Base-by-base conservation (phyloP, 2,329 filamentous ascomycete species). In the Cadophora malorum region DNA sequence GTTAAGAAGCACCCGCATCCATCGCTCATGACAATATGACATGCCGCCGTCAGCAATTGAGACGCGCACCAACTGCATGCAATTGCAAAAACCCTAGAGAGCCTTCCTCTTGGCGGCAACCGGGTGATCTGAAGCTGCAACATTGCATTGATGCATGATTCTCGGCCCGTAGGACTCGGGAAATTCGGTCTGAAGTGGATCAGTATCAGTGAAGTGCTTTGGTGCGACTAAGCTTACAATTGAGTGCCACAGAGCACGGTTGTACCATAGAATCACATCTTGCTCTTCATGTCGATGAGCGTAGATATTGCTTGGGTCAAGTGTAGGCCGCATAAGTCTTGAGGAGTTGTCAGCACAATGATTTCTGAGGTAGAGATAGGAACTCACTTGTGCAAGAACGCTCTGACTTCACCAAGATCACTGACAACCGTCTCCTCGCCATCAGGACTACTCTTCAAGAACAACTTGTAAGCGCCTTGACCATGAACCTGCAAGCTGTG, bases 251-350 rank as follows among this genome's bases (percentile, higher is more conserved):
- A 80, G 69, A 0, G 79, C 78, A 12, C 79, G 72, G 67, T 80
- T 80, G 68, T 80, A 80, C 78, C 78, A 80, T 21, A 80, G 71
- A 53, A 79, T 78, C 5, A 80, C 78, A 71, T 80, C 78, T 70
- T 79, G 76, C 65, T 79, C 78, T 33, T 79, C 68, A 67, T 79
- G 78, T 58, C 68, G 71, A 64, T 80, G 78, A 14, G 78, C 78
- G 63, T 79, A 79, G 38, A 79, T 80, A 56, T 69, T 79, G 76
- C 65, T 77, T 47, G 69, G 78, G 65, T 66, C 73, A 28, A 79
- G 69, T 1, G 73, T 75, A 4, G 78, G 79, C 8, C 77, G 72
- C 78, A 80, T 80, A 21, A 80, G 71, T 53, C 78, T 79, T 41
- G 5, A 3, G 12, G 9, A 38, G 25, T 10, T 5, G 61, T 62